phyloP scores from a whole-genome alignment of 2,329 filamentous ascomycete genomes.

The Pyrenophora tritici-repentis region DNA sequence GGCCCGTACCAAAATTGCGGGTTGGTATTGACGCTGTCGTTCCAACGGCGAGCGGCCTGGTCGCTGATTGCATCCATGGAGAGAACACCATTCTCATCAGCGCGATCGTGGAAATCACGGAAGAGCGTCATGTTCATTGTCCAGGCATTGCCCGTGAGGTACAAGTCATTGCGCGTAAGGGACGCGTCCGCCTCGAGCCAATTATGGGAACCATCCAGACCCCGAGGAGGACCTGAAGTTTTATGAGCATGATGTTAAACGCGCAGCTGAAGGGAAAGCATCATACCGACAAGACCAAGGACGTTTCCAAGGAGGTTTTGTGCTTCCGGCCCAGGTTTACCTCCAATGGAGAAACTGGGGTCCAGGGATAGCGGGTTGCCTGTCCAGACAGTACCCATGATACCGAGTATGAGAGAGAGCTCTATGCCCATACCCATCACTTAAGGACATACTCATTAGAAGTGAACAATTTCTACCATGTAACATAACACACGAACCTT shows the following conservation, averaged over 20 bases:
- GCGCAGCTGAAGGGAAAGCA: conserved; percentile 25
- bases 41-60: conserved; percentile 49
- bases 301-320: conserved; percentile 52
- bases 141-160: conserved; percentile 46
- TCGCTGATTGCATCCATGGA: conserved; percentile 25
- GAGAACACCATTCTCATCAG: conserved; percentile 19
- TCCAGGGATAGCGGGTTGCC: conserved; percentile 58
- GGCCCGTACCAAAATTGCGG: conserved; percentile 62
- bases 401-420: conserved; percentile 47
- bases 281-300: conserved; percentile 49
- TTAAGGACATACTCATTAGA: conserved; percentile 1
- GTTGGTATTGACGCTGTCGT: conserved; percentile 57
- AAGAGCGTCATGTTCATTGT: conserved; percentile 52
- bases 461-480: not conserved
- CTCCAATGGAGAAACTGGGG: conserved; percentile 59
- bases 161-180: conserved; percentile 52
- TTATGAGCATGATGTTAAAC: conserved; percentile 20
- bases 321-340: conserved; percentile 29
- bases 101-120: conserved; percentile 50
- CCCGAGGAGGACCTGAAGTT: conserved; percentile 46
- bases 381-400: conserved; percentile 55
- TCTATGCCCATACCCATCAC: conserved; percentile 55
- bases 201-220: conserved; percentile 53
- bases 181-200: conserved; percentile 51
- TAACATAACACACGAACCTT: conserved; percentile 41